Base-by-base conservation (phyloP, 257 asterid genomes). In the Jacaranda copaia region DNA sequence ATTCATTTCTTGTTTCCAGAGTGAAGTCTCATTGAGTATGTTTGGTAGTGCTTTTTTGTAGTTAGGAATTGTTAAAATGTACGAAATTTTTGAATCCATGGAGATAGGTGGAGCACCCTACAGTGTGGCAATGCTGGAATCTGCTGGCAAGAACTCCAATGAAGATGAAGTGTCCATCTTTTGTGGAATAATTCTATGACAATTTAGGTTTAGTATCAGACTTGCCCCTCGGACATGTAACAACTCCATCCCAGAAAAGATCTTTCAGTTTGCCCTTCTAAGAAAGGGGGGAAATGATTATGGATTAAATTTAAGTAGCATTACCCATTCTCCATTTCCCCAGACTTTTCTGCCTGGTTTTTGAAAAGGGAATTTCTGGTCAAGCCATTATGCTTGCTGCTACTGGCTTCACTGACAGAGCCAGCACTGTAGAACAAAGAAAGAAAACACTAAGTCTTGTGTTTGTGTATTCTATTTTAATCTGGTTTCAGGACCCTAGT, bases 401-500 rank as follows among this genome's bases (percentile, higher is more conserved):
- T 46, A 66, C 59, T 43, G 71, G 5, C 62, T 43, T 57, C 55
- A 49, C 51, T 60, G 52, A 15, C 59, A 42, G 49, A 36, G 46
- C 40, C 5, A 19, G 40, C n/a, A 51, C 42, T 35, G 40, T 18
- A n/a, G 52, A 65, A 63, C 53, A 36, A 38, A 16, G 19, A 43
- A 61, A 56, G 14, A 65, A 20, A 16, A 35, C 18, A 77, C 39
- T n/a, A 0, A 68, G 38, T 68, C 14, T 32, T 67, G 49, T 57
- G 62, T 55, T 68, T 16, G 15, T 51, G 74, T 65, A 19, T 76
- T 59, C 8, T 10, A 38, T 39, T 46, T n/a, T 48, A 25, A 65
- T 56, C 7, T 65, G 9, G 55, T 35, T 65, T 64, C 25, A 20
- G 65, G 56, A 48, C 62, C 19, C 59, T 63, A 49, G 12, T 78